Evolutionary conservation across 805 yeast genomes (phyloP).

Genomic region (Starmerella sirachaensis): DNA sequence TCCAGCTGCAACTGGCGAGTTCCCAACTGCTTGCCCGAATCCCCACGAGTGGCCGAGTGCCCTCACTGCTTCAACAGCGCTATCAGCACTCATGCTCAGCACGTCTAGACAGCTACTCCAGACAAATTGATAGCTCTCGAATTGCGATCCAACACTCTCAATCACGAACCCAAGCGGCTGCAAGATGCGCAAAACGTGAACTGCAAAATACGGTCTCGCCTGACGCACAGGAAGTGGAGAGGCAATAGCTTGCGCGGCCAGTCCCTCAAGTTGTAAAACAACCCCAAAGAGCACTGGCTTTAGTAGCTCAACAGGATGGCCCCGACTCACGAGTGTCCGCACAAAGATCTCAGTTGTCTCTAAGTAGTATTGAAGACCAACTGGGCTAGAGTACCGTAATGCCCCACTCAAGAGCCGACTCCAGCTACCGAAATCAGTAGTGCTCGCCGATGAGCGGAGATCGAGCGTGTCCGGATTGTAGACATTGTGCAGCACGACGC

Average conservation of each 20-base stretch:
- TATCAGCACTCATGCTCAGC: constrained; percentile 4
- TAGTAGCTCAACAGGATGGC: constrained; percentile 2
- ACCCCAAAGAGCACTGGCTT: constrained; percentile 18
- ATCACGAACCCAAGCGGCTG: constrained; percentile 20
- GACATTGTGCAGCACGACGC: constrained; percentile 1
- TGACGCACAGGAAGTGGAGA: not conserved
- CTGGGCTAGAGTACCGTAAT: not conserved
- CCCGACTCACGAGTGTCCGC: constrained; percentile 6
- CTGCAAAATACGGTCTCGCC: constrained; percentile 4
- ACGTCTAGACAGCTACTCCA: constrained; percentile 14
- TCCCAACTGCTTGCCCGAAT: constrained; percentile 7
- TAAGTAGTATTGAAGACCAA: constrained; percentile 1
- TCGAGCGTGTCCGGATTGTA: constrained; percentile 9
- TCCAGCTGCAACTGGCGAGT: constrained; percentile 11
- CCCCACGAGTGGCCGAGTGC: constrained; percentile 9
- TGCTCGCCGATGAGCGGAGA: not conserved
- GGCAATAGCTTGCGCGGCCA: constrained; percentile 11
- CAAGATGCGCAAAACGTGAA: constrained; percentile 6
- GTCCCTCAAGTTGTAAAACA: constrained; percentile 18
- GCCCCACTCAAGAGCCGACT: constrained; percentile 14
- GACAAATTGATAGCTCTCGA: constrained; percentile 19
- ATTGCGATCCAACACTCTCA: constrained; percentile 13
- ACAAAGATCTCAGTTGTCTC: constrained; percentile 7
- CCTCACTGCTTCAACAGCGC: constrained; percentile 3
- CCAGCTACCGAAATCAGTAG: constrained; percentile 18